These are phyloP conservation scores for Podaxis mareebaensis DNA, from an alignment of 768 basidiomycete species.

Conservation along the genomic window DNA sequence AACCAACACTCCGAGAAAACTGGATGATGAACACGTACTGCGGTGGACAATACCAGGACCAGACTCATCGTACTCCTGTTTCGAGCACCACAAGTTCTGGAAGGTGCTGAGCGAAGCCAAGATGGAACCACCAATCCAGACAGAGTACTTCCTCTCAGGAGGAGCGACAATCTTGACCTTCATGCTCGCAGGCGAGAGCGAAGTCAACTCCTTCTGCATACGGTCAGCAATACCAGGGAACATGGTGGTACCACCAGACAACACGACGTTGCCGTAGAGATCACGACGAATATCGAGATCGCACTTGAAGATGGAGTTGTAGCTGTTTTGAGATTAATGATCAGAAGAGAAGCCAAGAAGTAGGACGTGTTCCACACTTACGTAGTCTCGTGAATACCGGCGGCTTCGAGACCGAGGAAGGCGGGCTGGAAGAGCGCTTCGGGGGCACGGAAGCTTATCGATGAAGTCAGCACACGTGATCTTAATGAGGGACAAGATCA, in stretches of 20 bases:
- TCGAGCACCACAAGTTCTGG: constrained; percentile 95
- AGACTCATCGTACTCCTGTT: constrained; percentile 90
- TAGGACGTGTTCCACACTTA: constrained; percentile 29
- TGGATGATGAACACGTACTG: constrained; percentile 45
- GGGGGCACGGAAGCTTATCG: constrained; percentile 79
- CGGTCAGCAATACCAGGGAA: constrained; percentile 96
- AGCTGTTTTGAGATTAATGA: constrained; percentile 34
- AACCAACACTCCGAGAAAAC: neutral
- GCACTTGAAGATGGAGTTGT: constrained; percentile 85
- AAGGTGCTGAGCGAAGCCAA: constrained; percentile 90
- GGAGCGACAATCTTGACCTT: constrained; percentile 96
- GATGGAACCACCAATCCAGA: constrained; percentile 91
- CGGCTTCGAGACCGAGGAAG: constrained; percentile 85
- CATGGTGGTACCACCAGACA: constrained; percentile 93
- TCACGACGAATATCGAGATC: constrained; percentile 86
- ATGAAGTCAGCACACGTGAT: constrained; percentile 51
- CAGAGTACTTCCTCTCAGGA: constrained; percentile 93
- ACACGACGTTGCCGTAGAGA: constrained; percentile 79
- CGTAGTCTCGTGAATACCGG: constrained; percentile 93
- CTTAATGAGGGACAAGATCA: constrained; percentile 45
- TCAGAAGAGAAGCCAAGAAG: constrained; percentile 7
- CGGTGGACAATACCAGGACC: constrained; percentile 81
- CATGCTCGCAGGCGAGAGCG: constrained; percentile 85
- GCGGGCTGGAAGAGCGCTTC: constrained; percentile 94
- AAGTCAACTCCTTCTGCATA: constrained; percentile 92